Conservation (phyloP, 225 moss, liverwort and hornwort genomes). For the Lunularia cruciata region DNA sequence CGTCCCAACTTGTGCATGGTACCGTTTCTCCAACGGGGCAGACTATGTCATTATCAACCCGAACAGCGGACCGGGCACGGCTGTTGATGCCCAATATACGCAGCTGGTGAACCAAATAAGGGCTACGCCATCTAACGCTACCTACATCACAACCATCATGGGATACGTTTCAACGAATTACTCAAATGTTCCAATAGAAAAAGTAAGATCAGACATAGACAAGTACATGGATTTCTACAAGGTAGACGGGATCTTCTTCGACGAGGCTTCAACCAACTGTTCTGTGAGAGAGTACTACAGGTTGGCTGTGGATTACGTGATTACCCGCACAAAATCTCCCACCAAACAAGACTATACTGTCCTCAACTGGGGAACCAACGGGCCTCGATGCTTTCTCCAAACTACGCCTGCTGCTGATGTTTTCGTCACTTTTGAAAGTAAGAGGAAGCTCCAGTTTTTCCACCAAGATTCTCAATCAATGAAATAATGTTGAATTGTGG, state of each 20-base stretch:
- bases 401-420: conserved; percentile 4
- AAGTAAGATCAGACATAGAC: not conserved
- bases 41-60: not conserved
- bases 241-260: conserved; percentile 1
- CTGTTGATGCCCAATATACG: not conserved
- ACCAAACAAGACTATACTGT: conserved; percentile 29
- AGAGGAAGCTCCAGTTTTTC: too few relatives aligned
- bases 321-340: not conserved
- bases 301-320: not conserved
- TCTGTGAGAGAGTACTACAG: not conserved
- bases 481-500: too few relatives aligned
- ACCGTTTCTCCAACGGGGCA: not conserved
- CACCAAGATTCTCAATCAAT: too few relatives aligned
- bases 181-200: not conserved
- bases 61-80: not conserved
- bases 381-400: conserved; percentile 24
- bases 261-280: not conserved
- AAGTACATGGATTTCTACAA: not conserved
- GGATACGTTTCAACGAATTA: not conserved
- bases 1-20: not conserved
- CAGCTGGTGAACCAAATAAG: not conserved
- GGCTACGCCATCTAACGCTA: not conserved
- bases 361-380: conserved; percentile 33
- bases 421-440: conserved; percentile 37
- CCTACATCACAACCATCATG: not conserved